Evolutionary conservation across 176 grass and related monocot genomes (phyloP).

Genomic region (Cocos nucifera): DNA sequence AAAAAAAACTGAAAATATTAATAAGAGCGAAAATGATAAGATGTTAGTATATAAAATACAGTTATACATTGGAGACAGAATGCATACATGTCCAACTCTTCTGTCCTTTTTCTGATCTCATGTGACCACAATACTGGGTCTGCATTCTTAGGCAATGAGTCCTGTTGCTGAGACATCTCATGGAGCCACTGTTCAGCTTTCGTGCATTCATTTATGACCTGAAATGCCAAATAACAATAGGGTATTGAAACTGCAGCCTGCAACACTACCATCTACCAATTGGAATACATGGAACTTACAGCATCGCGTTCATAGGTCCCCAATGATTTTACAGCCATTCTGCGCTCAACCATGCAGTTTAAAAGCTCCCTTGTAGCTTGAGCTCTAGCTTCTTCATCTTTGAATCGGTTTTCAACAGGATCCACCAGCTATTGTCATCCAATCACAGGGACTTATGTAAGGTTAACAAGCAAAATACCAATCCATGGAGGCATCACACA

Average conservation of each 20-base stretch:
- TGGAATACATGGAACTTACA: slow-evolving; percentile 35
- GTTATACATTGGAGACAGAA: no score
- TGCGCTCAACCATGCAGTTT: slow-evolving; percentile 54
- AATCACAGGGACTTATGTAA: no score
- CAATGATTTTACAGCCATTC: slow-evolving; percentile 59
- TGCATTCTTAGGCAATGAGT: slow-evolving; percentile 64
- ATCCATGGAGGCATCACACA: no score
- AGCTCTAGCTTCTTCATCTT: slow-evolving; percentile 85
- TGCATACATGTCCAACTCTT: slow-evolving; percentile 63
- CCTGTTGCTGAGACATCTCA: slow-evolving; percentile 56
- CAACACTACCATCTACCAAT: no score
- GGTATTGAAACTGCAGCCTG: not conserved
- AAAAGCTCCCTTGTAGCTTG: slow-evolving; percentile 51
- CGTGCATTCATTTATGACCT: slow-evolving; percentile 63
- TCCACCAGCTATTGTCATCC: slow-evolving; percentile 67
- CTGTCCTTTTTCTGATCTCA: slow-evolving; percentile 53
- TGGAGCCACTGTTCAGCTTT: slow-evolving; percentile 84
- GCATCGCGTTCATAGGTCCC: slow-evolving; percentile 37
- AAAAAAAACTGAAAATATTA: not conserved
- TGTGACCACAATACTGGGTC: slow-evolving; percentile 80
- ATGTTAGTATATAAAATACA: no score
- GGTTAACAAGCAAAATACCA: no score
- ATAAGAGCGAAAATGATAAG: no score
- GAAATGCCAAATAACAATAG: slow-evolving; percentile 13
- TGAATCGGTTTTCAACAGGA: slow-evolving; percentile 81